phyloP scores from a whole-genome alignment of 768 basidiomycete genomes.

The Naganishia kalamii region DNA sequence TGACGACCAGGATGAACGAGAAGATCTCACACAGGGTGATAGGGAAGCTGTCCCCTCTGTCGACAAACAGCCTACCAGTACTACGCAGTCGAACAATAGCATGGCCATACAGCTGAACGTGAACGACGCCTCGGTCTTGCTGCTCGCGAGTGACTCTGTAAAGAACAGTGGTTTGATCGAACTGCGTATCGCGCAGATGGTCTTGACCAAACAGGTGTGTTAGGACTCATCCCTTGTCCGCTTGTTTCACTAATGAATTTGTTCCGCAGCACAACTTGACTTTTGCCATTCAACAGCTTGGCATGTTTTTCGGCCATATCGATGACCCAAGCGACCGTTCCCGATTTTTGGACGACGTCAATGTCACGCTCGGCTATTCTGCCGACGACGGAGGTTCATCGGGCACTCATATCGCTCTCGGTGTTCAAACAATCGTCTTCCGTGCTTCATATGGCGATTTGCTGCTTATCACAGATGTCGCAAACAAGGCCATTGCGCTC shows the following conservation, averaged over 20 bases:
- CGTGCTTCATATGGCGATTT: conserved; percentile 95
- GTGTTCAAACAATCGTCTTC: conserved; percentile 74
- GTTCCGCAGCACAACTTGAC: conserved; percentile 65
- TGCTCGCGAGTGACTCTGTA: conserved; percentile 77
- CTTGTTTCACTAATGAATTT: background rate
- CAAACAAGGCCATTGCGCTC: conserved; percentile 78
- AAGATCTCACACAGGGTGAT: background rate
- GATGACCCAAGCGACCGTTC: conserved; percentile 72
- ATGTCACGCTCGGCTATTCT: conserved; percentile 79
- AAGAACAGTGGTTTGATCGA: conserved; percentile 76
- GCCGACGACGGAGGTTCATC: conserved; percentile 52
- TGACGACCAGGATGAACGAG: background rate
- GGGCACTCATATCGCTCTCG: conserved; percentile 76
- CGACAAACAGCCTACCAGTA: background rate
- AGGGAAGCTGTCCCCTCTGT: background rate
- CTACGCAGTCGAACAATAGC: background rate
- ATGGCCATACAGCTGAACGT: conserved; percentile 42
- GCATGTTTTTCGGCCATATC: conserved; percentile 92
- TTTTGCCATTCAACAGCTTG: conserved; percentile 68
- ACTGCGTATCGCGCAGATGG: conserved; percentile 71
- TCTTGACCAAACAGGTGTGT: conserved; percentile 82
- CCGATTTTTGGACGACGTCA: conserved; percentile 86
- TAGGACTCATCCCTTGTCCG: background rate
- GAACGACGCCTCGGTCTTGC: conserved; percentile 77
- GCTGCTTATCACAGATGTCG: conserved; percentile 60